Conservation (phyloP, 2,329 filamentous ascomycete genomes). For the Atkinsonella texensis region DNA sequence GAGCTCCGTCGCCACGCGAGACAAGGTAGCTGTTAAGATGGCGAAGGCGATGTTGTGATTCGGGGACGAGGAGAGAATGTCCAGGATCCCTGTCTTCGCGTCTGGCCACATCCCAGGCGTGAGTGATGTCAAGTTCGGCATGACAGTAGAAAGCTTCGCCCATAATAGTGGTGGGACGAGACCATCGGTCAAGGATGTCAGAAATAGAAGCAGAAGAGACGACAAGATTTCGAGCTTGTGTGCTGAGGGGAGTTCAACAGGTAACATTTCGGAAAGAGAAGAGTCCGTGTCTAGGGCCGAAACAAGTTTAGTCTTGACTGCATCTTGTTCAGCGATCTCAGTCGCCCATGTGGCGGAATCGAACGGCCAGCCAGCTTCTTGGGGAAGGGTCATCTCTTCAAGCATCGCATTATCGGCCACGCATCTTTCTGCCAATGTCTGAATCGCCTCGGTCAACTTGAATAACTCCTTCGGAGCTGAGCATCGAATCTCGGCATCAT, state of each 20-base stretch:
- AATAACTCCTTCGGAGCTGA: constrained; percentile 85
- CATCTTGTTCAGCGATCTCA: constrained; percentile 12
- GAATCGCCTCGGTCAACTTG: constrained; percentile 71
- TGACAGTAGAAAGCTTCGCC: constrained; percentile 50
- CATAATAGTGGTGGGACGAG: constrained; percentile 62
- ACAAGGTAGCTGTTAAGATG: constrained; percentile 69
- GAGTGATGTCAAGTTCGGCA: constrained; percentile 28
- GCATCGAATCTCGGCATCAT: constrained; percentile 50
- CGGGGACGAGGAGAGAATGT: constrained; percentile 58
- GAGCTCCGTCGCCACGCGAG: constrained; percentile 38
- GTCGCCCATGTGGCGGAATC: constrained; percentile 27
- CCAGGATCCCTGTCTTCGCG: constrained; percentile 48
- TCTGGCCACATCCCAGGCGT: constrained; percentile 22
- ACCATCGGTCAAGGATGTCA: constrained; percentile 65
- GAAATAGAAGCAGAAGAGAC: constrained; percentile 61
- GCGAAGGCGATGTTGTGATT: constrained; percentile 84
- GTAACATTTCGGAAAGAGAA: constrained; percentile 48
- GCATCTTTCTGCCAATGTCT: constrained; percentile 41
- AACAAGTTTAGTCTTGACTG: constrained; percentile 28
- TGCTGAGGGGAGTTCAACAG: constrained; percentile 48
- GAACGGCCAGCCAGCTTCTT: constrained; percentile 50
- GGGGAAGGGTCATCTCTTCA: constrained; percentile 37
- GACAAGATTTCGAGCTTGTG: constrained; percentile 65
- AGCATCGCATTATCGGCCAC: constrained; percentile 52
- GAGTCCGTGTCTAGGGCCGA: constrained; percentile 64